Conservation (phyloP, 305 asterid genomes). For the Fraxinus sp. region DNA sequence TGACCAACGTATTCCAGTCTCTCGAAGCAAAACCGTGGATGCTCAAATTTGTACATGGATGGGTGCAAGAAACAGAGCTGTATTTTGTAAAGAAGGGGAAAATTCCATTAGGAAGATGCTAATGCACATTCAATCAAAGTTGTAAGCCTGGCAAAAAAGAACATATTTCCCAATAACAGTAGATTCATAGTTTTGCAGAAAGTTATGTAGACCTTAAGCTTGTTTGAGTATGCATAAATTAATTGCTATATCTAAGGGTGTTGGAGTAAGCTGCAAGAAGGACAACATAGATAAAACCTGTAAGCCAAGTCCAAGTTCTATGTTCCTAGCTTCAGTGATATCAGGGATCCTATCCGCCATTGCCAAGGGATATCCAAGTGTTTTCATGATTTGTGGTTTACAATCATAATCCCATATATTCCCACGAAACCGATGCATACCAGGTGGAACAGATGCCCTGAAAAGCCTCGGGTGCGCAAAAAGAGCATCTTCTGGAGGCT, state of each 20-base stretch:
- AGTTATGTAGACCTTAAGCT: background rate
- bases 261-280: constrained; percentile 6
- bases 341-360: constrained; percentile 73
- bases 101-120: background rate
- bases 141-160: background rate
- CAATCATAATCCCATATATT: constrained; percentile 90
- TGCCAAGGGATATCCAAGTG: constrained; percentile 77
- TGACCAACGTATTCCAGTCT: constrained; percentile 91
- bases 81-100: constrained; percentile 4
- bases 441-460: constrained; percentile 99
- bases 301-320: constrained; percentile 95
- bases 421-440: constrained; percentile 97
- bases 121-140: constrained; percentile 3
- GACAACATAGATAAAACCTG: constrained; percentile 47
- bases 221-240: background rate
- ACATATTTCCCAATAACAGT: background rate
- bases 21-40: constrained; percentile 94
- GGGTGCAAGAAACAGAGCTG: constrained; percentile 95
- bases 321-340: constrained; percentile 90
- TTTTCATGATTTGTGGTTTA: constrained; percentile 75
- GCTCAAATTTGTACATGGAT: constrained; percentile 80
- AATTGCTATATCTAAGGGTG: background rate
- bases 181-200: constrained; percentile 3
- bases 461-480: constrained; percentile 94
- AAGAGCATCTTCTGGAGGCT: constrained; percentile 97